phyloP scores from a whole-genome alignment of 768 basidiomycete genomes.

The Termitomyces sp. region DNA sequence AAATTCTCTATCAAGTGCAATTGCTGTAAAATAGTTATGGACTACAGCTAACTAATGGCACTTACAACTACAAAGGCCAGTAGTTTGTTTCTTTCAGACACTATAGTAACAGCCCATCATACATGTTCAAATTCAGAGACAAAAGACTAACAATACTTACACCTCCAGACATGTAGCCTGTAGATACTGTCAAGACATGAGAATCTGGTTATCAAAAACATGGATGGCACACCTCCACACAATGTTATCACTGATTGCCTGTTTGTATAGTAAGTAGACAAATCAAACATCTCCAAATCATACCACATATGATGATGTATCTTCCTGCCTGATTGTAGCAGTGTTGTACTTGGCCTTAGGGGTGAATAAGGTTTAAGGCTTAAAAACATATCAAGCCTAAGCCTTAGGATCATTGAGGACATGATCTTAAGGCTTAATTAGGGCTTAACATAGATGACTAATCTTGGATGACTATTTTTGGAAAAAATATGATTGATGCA shows the following conservation, averaged over 20 bases:
- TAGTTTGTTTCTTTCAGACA: background rate
- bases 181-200: background rate
- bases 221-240: background rate
- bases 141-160: background rate
- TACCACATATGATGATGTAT: background rate
- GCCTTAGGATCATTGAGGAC: too few relatives aligned
- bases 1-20: background rate
- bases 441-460: too few relatives aligned
- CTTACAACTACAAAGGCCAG: background rate
- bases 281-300: too few relatives aligned
- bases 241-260: background rate
- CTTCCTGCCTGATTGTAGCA: background rate
- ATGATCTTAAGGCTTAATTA: too few relatives aligned
- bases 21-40: background rate
- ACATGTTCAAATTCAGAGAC: background rate
- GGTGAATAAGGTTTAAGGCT: too few relatives aligned
- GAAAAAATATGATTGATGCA: too few relatives aligned
- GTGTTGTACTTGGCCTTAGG: too few relatives aligned
- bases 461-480: too few relatives aligned
- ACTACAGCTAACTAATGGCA: background rate
- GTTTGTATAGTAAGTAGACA: too few relatives aligned
- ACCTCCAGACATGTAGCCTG: background rate
- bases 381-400: too few relatives aligned
- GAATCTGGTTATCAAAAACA: background rate
- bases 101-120: background rate